Evolutionary conservation across 495 filamentous ascomycete genomes (phyloP).

Genomic region (Elasticomyces elasticus): DNA sequence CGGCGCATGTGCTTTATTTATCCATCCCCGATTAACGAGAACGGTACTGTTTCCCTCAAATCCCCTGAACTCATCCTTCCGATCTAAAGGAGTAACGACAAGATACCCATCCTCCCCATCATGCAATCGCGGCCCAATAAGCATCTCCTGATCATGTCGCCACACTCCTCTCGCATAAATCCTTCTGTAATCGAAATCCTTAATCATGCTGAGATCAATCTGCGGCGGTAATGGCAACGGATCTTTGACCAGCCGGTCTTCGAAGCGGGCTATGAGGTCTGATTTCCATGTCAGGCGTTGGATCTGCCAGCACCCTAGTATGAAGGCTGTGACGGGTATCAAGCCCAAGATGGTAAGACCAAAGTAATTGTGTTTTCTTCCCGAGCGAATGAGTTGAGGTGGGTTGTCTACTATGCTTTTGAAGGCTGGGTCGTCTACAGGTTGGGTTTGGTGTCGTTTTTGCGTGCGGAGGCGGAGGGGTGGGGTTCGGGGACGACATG

Average conservation of each 20-base stretch:
- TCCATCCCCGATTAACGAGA: slow-evolving; percentile 84
- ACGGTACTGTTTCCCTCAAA: slow-evolving; percentile 40
- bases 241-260: slow-evolving; percentile 77
- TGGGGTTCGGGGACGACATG: not conserved
- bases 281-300: slow-evolving; percentile 89
- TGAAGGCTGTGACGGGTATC: slow-evolving; percentile 85
- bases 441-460: slow-evolving; percentile 13
- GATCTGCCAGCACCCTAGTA: slow-evolving; percentile 92
- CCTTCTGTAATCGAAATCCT: slow-evolving; percentile 86
- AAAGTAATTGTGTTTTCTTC: slow-evolving; percentile 48
- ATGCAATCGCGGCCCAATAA: slow-evolving; percentile 78
- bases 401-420: slow-evolving; percentile 79
- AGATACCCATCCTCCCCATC: slow-evolving; percentile 85
- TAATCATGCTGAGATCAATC: slow-evolving; percentile 67
- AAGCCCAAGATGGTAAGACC: slow-evolving; percentile 41
- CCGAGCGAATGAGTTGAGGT: slow-evolving; percentile 58
- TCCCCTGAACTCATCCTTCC: slow-evolving; percentile 36
- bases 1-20: slow-evolving; percentile 55
- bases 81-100: slow-evolving; percentile 82
- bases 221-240: slow-evolving; percentile 78
- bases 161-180: slow-evolving; percentile 66
- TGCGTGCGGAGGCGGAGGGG: slow-evolving; percentile 3
- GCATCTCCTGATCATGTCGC: slow-evolving; percentile 88
- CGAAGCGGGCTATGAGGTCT: slow-evolving; percentile 74
- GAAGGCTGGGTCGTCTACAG: slow-evolving; percentile 62